Evolutionary conservation across 441 rosid genomes (phyloP).

Genomic region (Syzygium syzygioides): DNA sequence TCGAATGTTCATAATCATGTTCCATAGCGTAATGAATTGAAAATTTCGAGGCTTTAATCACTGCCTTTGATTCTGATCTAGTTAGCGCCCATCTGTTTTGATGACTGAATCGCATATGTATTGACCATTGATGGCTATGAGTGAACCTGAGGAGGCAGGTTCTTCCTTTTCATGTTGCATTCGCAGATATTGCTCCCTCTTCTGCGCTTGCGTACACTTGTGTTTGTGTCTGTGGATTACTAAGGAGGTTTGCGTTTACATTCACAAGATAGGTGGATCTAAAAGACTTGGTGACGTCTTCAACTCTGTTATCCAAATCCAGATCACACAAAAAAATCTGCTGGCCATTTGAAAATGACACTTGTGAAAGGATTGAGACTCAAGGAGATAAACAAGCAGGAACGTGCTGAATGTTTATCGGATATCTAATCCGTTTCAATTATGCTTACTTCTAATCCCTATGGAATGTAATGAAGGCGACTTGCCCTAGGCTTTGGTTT

Average conservation of each 20-base stretch:
- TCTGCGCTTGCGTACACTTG: not conserved
- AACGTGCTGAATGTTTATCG: not conserved
- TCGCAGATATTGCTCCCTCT: not conserved
- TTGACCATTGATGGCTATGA: not conserved
- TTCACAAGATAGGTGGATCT: not conserved
- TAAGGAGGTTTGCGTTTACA: not conserved
- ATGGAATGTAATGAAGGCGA: not conserved
- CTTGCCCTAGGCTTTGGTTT: not conserved
- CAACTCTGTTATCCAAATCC: not conserved
- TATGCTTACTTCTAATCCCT: not conserved
- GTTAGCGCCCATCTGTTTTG: not conserved
- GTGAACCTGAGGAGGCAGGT: not conserved
- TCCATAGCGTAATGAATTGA: not conserved
- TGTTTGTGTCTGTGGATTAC: not conserved
- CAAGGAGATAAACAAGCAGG: not conserved
- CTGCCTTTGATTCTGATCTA: not conserved
- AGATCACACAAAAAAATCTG: not conserved
- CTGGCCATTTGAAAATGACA: not conserved
- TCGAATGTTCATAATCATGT: not conserved
- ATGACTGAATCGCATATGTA: not conserved
- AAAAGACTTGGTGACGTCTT: not conserved
- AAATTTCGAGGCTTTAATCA: not conserved
- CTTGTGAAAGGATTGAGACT: not conserved
- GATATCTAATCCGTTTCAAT: not conserved
- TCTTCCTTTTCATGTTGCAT: not conserved